phyloP scores from a whole-genome alignment of 2,329 filamentous ascomycete genomes.

The Penicillium griseofulvum region DNA sequence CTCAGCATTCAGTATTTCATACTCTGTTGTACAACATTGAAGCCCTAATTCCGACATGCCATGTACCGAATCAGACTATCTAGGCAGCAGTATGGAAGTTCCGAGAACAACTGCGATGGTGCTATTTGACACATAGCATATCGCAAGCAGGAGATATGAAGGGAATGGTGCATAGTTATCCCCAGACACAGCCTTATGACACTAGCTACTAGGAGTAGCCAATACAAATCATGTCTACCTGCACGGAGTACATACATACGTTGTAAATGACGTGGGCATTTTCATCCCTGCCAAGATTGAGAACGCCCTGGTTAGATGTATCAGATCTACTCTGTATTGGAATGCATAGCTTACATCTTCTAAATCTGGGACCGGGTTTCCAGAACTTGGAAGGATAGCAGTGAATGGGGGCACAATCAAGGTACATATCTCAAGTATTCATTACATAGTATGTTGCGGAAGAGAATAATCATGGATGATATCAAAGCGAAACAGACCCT shows the following conservation, averaged over 20 bases:
- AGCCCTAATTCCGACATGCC: not conserved
- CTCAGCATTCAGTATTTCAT: too few species aligned
- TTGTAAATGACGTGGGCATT: not conserved
- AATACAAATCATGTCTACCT: not conserved
- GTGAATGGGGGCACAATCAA: not conserved
- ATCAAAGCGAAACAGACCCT: not conserved
- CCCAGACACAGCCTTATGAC: not conserved
- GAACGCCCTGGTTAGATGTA: not conserved
- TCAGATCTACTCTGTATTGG: not conserved
- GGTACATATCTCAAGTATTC: not conserved
- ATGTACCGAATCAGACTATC: not conserved
- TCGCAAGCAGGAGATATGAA: not conserved
- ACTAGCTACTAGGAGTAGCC: not conserved
- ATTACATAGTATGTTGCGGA: not conserved
- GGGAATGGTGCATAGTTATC: not conserved
- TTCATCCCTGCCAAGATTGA: constrained; percentile 2
- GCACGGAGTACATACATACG: not conserved
- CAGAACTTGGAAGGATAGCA: not conserved
- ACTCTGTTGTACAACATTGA: not conserved
- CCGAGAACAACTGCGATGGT: not conserved
- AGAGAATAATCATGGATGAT: not conserved
- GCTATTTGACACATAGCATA: not conserved
- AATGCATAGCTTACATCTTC: not conserved
- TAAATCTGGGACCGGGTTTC: not conserved
- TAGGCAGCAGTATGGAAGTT: not conserved